These are phyloP conservation scores for Acanthamoeba quina DNA, from an alignment of 208 protist genomes.

Conservation along the genomic window DNA sequence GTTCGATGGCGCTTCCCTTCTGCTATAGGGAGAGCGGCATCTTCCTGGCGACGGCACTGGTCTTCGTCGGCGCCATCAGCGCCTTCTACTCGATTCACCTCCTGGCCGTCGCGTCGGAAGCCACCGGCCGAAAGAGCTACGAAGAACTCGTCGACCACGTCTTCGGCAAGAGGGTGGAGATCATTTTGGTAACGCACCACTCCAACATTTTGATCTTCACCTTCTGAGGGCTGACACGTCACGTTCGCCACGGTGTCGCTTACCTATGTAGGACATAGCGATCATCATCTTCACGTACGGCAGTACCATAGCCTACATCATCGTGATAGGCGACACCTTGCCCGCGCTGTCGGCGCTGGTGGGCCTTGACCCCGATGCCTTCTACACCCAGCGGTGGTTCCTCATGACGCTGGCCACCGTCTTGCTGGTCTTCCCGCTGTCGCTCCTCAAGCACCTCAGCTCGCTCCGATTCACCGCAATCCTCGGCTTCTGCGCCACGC, in stretches of 20 bases:
- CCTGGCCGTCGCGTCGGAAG: not conserved
- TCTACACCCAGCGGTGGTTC: constrained; percentile 38
- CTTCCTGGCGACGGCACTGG: not conserved
- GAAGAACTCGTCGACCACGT: constrained; percentile 45
- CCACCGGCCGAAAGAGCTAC: constrained; percentile 50
- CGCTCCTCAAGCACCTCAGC: constrained; percentile 36
- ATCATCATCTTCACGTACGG: constrained; percentile 49
- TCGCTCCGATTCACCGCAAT: constrained; percentile 42
- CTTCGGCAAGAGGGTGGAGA: constrained; percentile 24
- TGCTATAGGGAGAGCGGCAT: not conserved
- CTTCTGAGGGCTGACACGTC: not conserved
- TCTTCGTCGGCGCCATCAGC: not conserved
- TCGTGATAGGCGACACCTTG: constrained; percentile 49
- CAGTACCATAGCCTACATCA: constrained; percentile 47
- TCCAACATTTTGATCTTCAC: not conserved
- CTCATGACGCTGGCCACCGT: constrained; percentile 23
- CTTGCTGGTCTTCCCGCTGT: constrained; percentile 48
- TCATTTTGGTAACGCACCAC: not conserved
- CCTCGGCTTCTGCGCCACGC: constrained; percentile 44
- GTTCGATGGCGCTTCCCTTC: constrained; percentile 29
- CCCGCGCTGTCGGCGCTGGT: not conserved
- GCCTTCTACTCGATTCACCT: constrained; percentile 58
- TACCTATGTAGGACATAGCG: not conserved
- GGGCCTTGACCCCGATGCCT: not conserved
- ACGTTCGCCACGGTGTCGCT: too few relatives aligned